These are phyloP conservation scores for Catharanthus roseus DNA, from an alignment of 257 asterid genomes.

Conservation along the genomic window DNA sequence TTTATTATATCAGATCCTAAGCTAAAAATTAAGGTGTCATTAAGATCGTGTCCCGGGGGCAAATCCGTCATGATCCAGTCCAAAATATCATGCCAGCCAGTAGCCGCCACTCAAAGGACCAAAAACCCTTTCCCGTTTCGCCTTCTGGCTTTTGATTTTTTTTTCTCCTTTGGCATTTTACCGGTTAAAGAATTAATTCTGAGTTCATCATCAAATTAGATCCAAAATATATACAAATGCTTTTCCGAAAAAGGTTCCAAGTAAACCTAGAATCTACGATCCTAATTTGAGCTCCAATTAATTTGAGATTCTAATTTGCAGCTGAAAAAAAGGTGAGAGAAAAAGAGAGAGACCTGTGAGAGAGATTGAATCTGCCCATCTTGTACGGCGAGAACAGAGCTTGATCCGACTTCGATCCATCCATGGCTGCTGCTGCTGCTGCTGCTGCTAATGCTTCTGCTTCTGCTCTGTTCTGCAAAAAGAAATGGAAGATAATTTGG, in stretches of 20 bases:
- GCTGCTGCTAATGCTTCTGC: too few species aligned
- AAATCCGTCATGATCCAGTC: too few species aligned
- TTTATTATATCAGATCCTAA: too few species aligned
- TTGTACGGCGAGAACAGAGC: constrained; percentile 83
- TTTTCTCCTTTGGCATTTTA: too few species aligned
- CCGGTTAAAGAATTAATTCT: not conserved
- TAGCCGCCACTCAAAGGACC: not conserved
- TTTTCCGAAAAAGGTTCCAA: too few species aligned
- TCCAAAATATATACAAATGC: not conserved
- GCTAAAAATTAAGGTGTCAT: too few species aligned
- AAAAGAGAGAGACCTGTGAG: constrained; percentile 59
- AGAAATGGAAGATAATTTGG: not conserved
- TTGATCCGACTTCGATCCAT: constrained; percentile 40
- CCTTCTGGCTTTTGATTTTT: not conserved
- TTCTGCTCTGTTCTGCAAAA: not conserved
- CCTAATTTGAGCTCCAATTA: too few species aligned
- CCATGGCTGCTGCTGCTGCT: constrained; percentile 30
- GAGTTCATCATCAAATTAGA: not conserved
- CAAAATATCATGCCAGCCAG: not conserved
- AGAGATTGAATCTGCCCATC: constrained; percentile 70
- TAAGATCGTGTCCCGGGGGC: too few species aligned
- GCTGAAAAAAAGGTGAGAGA: not conserved
- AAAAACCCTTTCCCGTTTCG: constrained; percentile 2
- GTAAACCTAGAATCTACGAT: too few species aligned
- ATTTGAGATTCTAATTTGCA: too few species aligned